Percentiles rank a stretch among this genome's conserved stretches.
phyloP scores from a whole-genome alignment of 2,329 filamentous ascomycete species.

The Colletotrichum somersetense region DNA sequence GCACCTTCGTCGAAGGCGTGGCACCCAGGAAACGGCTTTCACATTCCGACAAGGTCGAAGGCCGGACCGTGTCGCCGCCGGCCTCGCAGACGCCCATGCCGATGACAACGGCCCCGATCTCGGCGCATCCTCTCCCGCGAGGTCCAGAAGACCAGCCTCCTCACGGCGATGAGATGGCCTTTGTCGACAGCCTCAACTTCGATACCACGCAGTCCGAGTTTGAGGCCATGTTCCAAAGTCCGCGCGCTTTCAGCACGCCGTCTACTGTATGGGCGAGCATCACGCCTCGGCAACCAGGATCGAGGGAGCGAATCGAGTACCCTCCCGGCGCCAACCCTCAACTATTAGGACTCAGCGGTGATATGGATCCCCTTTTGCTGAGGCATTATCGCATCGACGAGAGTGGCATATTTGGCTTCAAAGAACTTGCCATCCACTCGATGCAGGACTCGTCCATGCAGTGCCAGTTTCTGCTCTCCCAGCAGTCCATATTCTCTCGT shows the following conservation, averaged over 20 bases:
- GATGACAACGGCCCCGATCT: not conserved
- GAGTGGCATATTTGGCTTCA: conserved; percentile 42
- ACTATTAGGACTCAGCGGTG: conserved; percentile 32
- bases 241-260: not conserved
- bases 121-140: not conserved
- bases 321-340: conserved; percentile 20
- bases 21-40: conserved; percentile 37
- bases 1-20: conserved; percentile 57
- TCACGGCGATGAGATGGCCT: not conserved
- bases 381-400: conserved; percentile 38
- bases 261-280: not conserved
- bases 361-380: conserved; percentile 44
- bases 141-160: not conserved
- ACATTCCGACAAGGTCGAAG: not conserved
- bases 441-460: conserved; percentile 35
- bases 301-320: not conserved
- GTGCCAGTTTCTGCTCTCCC: conserved; percentile 41
- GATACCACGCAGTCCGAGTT: conserved; percentile 32
- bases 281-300: not conserved
- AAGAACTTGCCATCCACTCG: conserved; percentile 44
- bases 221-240: conserved; percentile 35
- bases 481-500: conserved; percentile 38
- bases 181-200: conserved; percentile 26
- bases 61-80: not conserved
- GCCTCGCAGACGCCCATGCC: not conserved